Evolutionary conservation across 176 grass and related monocot genomes (phyloP).

Genomic region (Eleusine indica): DNA sequence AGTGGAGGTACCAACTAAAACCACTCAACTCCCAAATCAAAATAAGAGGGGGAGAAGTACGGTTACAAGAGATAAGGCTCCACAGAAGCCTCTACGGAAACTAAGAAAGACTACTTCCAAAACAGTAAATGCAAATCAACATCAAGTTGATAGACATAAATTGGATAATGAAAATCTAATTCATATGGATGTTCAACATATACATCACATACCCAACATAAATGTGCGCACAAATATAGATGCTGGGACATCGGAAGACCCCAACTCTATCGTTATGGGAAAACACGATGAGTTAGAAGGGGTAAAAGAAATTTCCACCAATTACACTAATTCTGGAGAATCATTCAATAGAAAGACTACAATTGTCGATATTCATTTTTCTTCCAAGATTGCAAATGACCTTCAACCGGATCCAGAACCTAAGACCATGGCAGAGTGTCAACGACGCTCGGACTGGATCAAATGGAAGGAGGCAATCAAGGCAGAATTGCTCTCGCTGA

Average conservation of each 20-base stretch:
- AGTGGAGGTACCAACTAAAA: too few relatives aligned
- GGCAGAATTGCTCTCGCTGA: background rate
- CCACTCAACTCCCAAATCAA: too few relatives aligned
- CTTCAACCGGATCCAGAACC: background rate
- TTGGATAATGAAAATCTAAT: background rate
- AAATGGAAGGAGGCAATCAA: background rate
- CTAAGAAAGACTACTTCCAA: background rate
- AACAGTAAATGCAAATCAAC: background rate
- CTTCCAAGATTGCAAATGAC: background rate
- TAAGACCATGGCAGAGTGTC: background rate
- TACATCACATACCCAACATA: background rate
- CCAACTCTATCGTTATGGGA: background rate
- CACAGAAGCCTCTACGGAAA: background rate
- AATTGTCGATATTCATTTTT: background rate
- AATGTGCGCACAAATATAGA: background rate
- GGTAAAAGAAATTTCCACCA: background rate
- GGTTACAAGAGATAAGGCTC: too few relatives aligned
- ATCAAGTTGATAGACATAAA: background rate
- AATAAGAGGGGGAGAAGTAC: too few relatives aligned
- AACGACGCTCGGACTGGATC: background rate
- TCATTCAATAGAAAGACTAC: background rate
- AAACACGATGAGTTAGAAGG: background rate
- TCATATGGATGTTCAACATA: background rate
- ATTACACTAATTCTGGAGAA: background rate
- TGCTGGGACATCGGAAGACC: background rate